Percentiles rank a stretch among this genome's conserved stretches.
phyloP scores from a whole-genome alignment of 1,284 basidiomycete genomes.

The Leccinum angustisporum region DNA sequence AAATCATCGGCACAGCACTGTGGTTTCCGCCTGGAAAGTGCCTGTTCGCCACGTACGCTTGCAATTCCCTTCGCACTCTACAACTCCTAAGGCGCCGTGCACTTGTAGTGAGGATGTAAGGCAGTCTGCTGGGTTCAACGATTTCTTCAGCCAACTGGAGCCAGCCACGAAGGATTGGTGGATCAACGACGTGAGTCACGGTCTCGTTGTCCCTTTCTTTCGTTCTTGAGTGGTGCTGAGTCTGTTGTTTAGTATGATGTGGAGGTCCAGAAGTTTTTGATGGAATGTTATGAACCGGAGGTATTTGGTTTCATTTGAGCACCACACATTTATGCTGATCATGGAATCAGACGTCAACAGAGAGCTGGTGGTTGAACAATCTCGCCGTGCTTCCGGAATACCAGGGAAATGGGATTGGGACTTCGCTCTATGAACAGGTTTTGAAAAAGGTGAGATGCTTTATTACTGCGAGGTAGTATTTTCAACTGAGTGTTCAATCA shows the following conservation, averaged over 20 bases:
- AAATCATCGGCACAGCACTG: slow-evolving; percentile 4
- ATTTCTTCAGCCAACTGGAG: slow-evolving; percentile 4
- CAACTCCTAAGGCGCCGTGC: neutral
- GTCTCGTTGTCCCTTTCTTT: neutral
- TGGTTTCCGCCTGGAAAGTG: slow-evolving; percentile 9
- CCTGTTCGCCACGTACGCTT: neutral
- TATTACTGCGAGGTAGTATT: neutral
- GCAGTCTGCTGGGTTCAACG: neutral
- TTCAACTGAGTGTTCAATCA: neutral
- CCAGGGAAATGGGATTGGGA: slow-evolving; percentile 6
- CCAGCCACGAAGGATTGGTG: slow-evolving; percentile 5
- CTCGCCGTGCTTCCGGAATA: slow-evolving; percentile 4
- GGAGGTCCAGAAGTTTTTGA: neutral
- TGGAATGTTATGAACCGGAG: slow-evolving; percentile 4
- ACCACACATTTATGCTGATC: neutral
- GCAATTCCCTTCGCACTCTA: neutral
- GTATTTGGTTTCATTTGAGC: neutral
- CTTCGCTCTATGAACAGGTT: neutral
- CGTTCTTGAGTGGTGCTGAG: neutral
- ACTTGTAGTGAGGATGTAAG: neutral
- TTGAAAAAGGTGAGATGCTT: slow-evolving; percentile 2
- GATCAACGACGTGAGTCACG: neutral
- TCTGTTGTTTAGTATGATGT: neutral
- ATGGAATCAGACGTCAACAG: neutral
- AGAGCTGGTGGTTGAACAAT: slow-evolving; percentile 10